Percentiles rank a stretch among this genome's conserved stretches.
These are phyloP conservation scores for Acorus calamus DNA, from an alignment of 106 monocot genomes.

Conservation along the genomic window DNA sequence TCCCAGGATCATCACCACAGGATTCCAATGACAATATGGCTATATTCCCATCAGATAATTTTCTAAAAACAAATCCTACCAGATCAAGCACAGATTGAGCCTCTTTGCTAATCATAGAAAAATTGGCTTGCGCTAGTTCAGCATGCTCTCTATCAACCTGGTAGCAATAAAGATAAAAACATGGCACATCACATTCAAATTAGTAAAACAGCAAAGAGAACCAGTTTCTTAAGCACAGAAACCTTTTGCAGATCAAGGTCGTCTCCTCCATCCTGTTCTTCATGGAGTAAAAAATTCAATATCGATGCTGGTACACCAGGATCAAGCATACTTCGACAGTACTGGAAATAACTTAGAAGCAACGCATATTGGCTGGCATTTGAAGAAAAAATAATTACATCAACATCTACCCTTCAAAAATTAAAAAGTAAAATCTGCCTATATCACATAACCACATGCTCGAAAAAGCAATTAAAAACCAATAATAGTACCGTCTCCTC, in stretches of 20 bases:
- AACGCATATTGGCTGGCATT: constrained; percentile 79
- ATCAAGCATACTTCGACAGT: constrained; percentile 80
- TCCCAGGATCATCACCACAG: too few species aligned
- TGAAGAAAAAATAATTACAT: background rate
- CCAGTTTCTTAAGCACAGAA: background rate
- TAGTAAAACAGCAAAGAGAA: background rate
- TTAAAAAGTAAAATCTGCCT: too few species aligned
- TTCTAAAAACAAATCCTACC: constrained; percentile 24
- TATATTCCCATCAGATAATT: background rate
- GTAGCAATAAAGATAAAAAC: background rate
- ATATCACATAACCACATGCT: too few species aligned
- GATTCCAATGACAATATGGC: too few species aligned
- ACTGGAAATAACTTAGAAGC: constrained; percentile 81
- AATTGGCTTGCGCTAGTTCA: constrained; percentile 67
- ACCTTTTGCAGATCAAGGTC: constrained; percentile 83
- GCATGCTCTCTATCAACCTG: constrained; percentile 85
- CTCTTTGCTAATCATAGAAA: constrained; percentile 81
- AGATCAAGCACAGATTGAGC: constrained; percentile 65
- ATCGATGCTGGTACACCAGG: constrained; percentile 78
- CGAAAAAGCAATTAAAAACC: background rate
- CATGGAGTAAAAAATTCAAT: constrained; percentile 58
- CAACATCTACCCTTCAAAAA: too few species aligned
- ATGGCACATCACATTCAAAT: background rate
- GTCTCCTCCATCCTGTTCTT: constrained; percentile 79
- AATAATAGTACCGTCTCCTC: constrained; percentile 57